These are phyloP conservation scores for Ceratocystis cubensis DNA, from an alignment of 2,329 filamentous ascomycete genomes.

Conservation along the genomic window DNA sequence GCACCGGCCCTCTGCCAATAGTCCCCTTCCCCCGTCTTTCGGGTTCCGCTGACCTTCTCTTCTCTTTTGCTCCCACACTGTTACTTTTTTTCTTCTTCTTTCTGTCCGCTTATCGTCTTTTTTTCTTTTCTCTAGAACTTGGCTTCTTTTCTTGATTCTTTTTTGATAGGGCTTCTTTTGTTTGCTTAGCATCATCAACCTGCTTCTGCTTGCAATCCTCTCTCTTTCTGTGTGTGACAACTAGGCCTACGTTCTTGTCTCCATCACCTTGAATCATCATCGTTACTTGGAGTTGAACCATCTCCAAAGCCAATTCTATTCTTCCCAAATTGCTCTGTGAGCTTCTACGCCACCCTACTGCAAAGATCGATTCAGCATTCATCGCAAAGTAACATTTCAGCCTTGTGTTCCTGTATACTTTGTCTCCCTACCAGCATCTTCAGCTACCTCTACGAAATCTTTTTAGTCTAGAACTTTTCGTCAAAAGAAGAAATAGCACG, in stretches of 20 bases:
- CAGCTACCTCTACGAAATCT: neutral
- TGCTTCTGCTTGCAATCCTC: neutral
- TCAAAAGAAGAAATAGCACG: neutral
- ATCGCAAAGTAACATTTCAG: too few relatives aligned
- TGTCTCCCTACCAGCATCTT: neutral
- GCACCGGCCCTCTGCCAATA: slow-evolving; percentile 20
- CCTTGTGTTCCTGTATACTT: neutral
- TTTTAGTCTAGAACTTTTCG: neutral
- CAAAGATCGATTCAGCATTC: neutral
- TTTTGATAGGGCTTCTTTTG: neutral
- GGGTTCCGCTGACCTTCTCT: slow-evolving; percentile 20
- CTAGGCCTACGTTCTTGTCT: neutral
- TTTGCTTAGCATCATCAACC: slow-evolving; percentile 9
- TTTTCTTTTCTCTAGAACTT: slow-evolving; percentile 5
- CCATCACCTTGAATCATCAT: neutral
- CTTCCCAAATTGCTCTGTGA: neutral
- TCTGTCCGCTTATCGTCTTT: slow-evolving; percentile 12
- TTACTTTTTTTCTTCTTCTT: slow-evolving; percentile 20
- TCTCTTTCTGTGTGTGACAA: neutral
- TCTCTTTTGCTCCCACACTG: slow-evolving; percentile 17
- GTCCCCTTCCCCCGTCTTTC: slow-evolving; percentile 16
- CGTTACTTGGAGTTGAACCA: neutral
- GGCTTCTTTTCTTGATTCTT: slow-evolving; percentile 10
- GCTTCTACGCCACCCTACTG: neutral
- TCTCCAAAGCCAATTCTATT: neutral